Evolutionary conservation across 2,329 filamentous ascomycete genomes (phyloP).

Genomic region (Metarhizium sp.): DNA sequence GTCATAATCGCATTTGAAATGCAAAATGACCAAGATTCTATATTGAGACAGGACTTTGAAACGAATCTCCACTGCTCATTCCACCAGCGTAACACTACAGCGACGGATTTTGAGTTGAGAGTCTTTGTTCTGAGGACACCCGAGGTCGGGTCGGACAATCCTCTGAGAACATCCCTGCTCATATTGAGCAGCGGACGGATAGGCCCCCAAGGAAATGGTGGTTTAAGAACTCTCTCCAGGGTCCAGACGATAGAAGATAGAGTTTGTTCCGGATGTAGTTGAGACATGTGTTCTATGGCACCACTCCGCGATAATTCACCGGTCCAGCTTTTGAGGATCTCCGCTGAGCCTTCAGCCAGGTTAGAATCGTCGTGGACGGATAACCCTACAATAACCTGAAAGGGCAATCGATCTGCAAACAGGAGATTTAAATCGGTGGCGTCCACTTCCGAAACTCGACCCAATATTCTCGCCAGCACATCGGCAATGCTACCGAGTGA

Average conservation of each 20-base stretch:
- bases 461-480: conserved; percentile 64
- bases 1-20: conserved; percentile 74
- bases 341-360: conserved; percentile 70
- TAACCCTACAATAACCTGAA: conserved; percentile 66
- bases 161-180: conserved; percentile 46
- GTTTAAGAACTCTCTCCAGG: conserved; percentile 24
- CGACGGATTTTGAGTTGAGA: conserved; percentile 52
- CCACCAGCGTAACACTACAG: conserved; percentile 72
- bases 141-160: conserved; percentile 44
- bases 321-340: conserved; percentile 75
- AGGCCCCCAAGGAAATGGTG: conserved; percentile 42
- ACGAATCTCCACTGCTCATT: conserved; percentile 72
- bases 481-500: conserved; percentile 48
- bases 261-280: conserved; percentile 29
- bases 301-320: conserved; percentile 44
- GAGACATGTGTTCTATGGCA: conserved; percentile 29
- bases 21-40: conserved; percentile 71
- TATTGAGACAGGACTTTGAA: conserved; percentile 70
- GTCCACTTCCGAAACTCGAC: conserved; percentile 69
- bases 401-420: conserved; percentile 57
- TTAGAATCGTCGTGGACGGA: conserved; percentile 73
- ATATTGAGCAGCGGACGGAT: conserved; percentile 48
- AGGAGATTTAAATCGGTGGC: conserved; percentile 59
- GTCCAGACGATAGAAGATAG: conserved; percentile 34
- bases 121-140: conserved; percentile 46